Evolutionary conservation across 768 basidiomycete species (phyloP), one percentile per base, ranked within the genome.

Genomic region (Mycena filopes): DNA sequence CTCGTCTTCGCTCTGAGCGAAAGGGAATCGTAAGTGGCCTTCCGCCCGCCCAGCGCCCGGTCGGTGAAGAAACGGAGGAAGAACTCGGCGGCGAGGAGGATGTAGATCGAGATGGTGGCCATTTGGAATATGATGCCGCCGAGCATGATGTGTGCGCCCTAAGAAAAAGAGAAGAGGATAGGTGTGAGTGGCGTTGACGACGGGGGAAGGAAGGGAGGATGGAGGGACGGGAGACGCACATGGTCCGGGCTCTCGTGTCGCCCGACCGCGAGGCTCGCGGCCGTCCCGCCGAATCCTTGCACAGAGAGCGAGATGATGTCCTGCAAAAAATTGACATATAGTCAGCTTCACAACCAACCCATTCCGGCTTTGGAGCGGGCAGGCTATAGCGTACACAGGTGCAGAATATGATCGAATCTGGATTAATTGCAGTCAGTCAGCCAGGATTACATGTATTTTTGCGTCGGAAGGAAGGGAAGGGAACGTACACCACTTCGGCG

Each of bases 271-370:
- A 63, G 9, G 31, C 66, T 72, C 5, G 84, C 80, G 0, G 89
- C 89, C 23, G 81, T 70, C 26, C 90, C 90, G 41, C 90, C 90
- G 20, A 83, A 75, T 29, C 84, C 89, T 76, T 92, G 90, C 2
- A 90, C 74, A n/a, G 87, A 75, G 28, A 92, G 80, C 12, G 89
- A 84, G 36, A 88, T 73, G 21, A 89, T 71, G 66, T 92, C 91
- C 82, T 50, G 26, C 23, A 69, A 31, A 18, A 26, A 45, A 18
- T 12, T 20, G 15, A 23, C 40, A 7, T 11, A 2, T 1, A 21
- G 48, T 78, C n/a, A n/a, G n/a, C n/a, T n/a, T n/a, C n/a, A n/a
- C n/a, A n/a, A n/a, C n/a, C n/a, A n/a, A n/a, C n/a, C n/a, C n/a
- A n/a, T n/a, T n/a, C n/a, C n/a, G n/a, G n/a, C n/a, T n/a, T n/a